Base-by-base conservation (phyloP, 2,329 filamentous ascomycete species). In the Xylaria sp. region DNA sequence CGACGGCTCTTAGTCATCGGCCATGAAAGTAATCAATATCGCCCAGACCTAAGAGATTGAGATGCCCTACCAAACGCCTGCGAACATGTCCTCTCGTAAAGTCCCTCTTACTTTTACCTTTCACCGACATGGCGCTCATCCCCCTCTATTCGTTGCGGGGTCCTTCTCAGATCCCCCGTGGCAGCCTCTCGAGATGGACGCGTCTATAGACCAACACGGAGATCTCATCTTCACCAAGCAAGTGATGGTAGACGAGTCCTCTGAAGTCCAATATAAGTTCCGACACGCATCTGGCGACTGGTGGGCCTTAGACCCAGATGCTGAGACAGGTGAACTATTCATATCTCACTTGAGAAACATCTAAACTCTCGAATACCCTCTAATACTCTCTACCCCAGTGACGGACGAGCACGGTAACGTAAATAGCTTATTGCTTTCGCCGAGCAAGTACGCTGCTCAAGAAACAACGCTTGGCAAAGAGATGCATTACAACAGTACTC, bases 241-340 rank as follows among this genome's bases (percentile, higher is more conserved):
- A 0, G 82, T 93, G 52, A 77, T 83, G 41, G 82, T 86, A 8
- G 81, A 87, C 20, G 81, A 86, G 25, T 86, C 86, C 25, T 84
- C 86, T 55, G 85, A 87, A 65, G 87, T 93, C 71, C 89, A 92
- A 74, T 94, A 93, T 84, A 94, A 93, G 79, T 91, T 94, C 72
- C 86, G 90, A 34, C 81, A 91, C 41, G 91, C 90, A 10, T 77
- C 83, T 23, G 87, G 87, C 56, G 86, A 92, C 70, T 92, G 89
- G 87, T 93, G 91, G 91, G 82, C 89, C 28, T 78, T 92, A 53
- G 87, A 93, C 72, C 88, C 92, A 66, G 82, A 81, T 52, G 83
- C 84, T 62, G 85, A 87, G 15, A 88, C 83, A 63, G 84, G 90
- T 91, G 56, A 71, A 83, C 68, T 43, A 55, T 58, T 34, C 23